Evolutionary conservation across 225 moss, liverwort and hornwort genomes (phyloP), one percentile per base, ranked within the genome.

Genomic region (Bryum argenteum): DNA sequence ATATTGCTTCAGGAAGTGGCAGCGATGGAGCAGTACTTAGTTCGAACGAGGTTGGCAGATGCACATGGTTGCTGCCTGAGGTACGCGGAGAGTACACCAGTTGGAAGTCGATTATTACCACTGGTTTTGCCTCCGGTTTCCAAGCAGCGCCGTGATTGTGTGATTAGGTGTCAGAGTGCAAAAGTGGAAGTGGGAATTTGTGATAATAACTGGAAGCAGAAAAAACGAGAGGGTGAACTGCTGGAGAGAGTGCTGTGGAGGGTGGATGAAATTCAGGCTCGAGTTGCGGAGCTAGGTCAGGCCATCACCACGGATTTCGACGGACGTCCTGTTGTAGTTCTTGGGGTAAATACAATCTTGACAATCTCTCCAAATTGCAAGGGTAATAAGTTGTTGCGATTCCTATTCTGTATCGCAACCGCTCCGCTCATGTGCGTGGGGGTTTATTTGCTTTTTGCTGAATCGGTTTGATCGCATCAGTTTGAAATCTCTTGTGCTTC

Each of bases 161-260:
- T 54, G 54, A 23, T 68, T 21, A 11, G 20, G 66, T 66, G 45
- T 43, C 54, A 39, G 63, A 22, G 64, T 28, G 40, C 67, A 43
- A 71, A 63, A 44, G 44, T 53, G 50, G 26, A 33, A 63, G 64
- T 76, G 65, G 45, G 37, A 37, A 21, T 24, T 19, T 40, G 52
- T 52, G 77, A 66, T 15, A 59, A 62, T 44, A 21, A 56, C 13
- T 20, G 33, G 60, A 17, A 42, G 60, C 42, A 14, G 76, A 77
- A 67, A 67, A 74, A 64, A 67, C 58, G 65, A 66, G 81, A 76
- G 76, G 71, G 52, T 24, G 82, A 79, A 12, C 51, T 79, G 79
- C 73, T 93, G 72, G 90, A 93, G 79, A 80, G 83, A 26, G 84
- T 92, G 71, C 80, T 94, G 45, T 92, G 91, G 91, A 71, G 77